These are phyloP conservation scores for Candolleomyces eurysporus DNA, from an alignment of 768 basidiomycete genomes.

Conservation along the genomic window DNA sequence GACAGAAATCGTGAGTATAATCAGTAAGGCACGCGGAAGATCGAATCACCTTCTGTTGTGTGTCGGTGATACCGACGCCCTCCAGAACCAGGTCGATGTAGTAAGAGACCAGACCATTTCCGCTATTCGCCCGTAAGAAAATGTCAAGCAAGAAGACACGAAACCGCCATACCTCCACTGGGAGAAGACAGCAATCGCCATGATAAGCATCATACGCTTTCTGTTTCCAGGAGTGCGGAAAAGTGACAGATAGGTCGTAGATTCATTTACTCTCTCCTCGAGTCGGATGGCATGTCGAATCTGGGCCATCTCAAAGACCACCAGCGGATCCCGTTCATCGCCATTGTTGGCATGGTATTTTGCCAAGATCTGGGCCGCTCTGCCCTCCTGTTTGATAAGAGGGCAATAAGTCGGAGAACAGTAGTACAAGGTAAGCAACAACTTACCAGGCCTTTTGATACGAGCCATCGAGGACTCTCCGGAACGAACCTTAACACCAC, in stretches of 20 bases:
- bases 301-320: slow-evolving; percentile 58
- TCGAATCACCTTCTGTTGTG: slow-evolving; percentile 40
- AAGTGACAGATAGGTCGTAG: slow-evolving; percentile 49
- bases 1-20: background rate
- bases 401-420: background rate
- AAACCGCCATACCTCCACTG: slow-evolving; percentile 60
- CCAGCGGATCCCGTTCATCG: slow-evolving; percentile 58
- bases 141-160: background rate
- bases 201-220: slow-evolving; percentile 63
- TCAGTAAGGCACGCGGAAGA: background rate
- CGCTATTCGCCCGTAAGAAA: slow-evolving; percentile 31
- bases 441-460: slow-evolving; percentile 56
- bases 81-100: slow-evolving; percentile 71
- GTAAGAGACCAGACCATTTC: slow-evolving; percentile 70
- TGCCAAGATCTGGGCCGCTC: slow-evolving; percentile 61
- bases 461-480: slow-evolving; percentile 66
- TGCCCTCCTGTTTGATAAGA: slow-evolving; percentile 39
- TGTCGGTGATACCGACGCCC: slow-evolving; percentile 55
- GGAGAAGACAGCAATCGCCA: slow-evolving; percentile 66
- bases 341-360: slow-evolving; percentile 68
- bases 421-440: background rate
- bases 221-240: slow-evolving; percentile 66
- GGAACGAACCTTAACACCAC: slow-evolving; percentile 51
- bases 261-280: slow-evolving; percentile 53
- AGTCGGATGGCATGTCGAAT: slow-evolving; percentile 66